A percentile compares a stretch with the other conserved stretches of the same genome.
These are phyloP conservation scores for Melastoma malabathricum DNA, from an alignment of 345 rosid genomes.

Conservation along the genomic window DNA sequence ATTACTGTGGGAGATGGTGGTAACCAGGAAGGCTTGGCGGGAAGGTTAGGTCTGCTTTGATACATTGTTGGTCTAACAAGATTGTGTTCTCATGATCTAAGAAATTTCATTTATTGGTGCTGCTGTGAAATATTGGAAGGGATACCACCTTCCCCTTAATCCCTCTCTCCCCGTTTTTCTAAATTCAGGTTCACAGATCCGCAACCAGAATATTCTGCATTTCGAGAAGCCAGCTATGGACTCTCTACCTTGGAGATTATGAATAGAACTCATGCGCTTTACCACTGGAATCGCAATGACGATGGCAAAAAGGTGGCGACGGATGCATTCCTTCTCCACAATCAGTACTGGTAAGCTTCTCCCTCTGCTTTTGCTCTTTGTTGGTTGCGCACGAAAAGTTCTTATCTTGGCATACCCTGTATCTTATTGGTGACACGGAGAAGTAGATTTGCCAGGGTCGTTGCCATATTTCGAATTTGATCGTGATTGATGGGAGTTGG, in stretches of 20 bases:
- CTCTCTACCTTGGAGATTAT: slow-evolving; percentile 74
- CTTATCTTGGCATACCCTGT: not conserved
- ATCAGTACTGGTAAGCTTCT: slow-evolving; percentile 59
- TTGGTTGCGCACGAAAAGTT: not conserved
- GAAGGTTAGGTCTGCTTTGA: slow-evolving; percentile 27
- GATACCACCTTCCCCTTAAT: not conserved
- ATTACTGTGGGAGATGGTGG: slow-evolving; percentile 94
- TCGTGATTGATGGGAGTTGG: not conserved
- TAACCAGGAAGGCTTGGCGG: slow-evolving; percentile 85
- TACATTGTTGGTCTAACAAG: not conserved
- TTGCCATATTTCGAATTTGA: not conserved
- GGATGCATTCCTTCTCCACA: slow-evolving; percentile 49
- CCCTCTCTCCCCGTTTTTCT: not conserved
- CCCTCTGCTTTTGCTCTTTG: not conserved
- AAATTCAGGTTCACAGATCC: slow-evolving; percentile 60
- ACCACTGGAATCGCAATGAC: slow-evolving; percentile 90
- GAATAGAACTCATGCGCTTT: slow-evolving; percentile 78
- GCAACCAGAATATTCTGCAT: slow-evolving; percentile 89
- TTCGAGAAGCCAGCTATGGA: slow-evolving; percentile 91
- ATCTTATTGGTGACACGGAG: not conserved
- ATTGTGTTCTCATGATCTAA: not conserved
- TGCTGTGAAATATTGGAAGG: not conserved
- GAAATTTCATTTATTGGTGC: not conserved
- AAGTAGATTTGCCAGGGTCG: not conserved
- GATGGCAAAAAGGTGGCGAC: slow-evolving; percentile 65